Evolutionary conservation across 148 eudicot species (phyloP), one percentile per base, ranked within the genome.

Genomic region (Chenopodium formosanum): DNA sequence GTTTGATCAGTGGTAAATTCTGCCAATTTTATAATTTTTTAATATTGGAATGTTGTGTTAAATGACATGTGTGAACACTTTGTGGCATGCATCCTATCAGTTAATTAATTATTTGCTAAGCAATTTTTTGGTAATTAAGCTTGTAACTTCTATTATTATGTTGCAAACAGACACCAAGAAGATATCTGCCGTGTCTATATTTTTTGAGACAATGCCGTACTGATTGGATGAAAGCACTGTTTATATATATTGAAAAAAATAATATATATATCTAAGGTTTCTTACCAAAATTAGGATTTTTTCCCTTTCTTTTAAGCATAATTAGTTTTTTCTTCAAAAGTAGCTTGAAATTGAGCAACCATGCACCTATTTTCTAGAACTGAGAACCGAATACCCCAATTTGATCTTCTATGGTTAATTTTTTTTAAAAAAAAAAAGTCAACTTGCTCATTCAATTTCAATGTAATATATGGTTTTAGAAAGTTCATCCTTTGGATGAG

Each of bases 151-250:
- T 27, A 27, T 27, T 27, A 27, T 27, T 27, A 27, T 27, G 29
- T 27, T 27, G 29, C 29, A 0, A 27, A 27, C 29, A 27, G 29
- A 27, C 29, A 27, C 29, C 29, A 27, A 27, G 29, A 27, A 27
- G 29, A 27, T 27, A 27, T 27, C 29, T 27, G 29, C 29, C 34
- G 6, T 89, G 74, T 96, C 99, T 20, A 92, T 96, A 78, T 96
- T 92, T 84, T 96, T 96, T 77, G 98, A 96, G 95, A 96, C 99
- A 66, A 96, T 96, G 99, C 98, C 98, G 19, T 96, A 96, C 85
- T 89, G 98, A 88, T 89, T 96, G 88, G 53, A 96, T 69, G 98
- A 96, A 83, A 92, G 92, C 88, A 96, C 99, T 32, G 99, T 98
- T 53, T 89, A 88, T 56, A 96, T 96, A 27, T 27, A 27, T 27